Conservation (phyloP, 2,329 filamentous ascomycete genomes). For the Phaeosphaeriaceae sp. region DNA sequence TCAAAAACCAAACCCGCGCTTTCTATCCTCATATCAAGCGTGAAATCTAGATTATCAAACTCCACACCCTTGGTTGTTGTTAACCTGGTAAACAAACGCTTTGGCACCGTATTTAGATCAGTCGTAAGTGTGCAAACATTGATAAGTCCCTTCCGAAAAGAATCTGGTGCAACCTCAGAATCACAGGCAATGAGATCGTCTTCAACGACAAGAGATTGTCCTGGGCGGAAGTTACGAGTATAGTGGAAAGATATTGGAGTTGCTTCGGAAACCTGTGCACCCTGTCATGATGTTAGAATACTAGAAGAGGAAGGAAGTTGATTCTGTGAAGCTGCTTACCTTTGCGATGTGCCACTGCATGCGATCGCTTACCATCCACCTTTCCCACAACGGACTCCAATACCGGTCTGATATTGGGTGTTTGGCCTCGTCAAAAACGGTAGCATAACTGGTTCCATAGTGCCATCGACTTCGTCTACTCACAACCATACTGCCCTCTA, state of each 20-base stretch:
- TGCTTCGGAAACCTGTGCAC: slow-evolving; percentile 75
- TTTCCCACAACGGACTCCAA: slow-evolving; percentile 80
- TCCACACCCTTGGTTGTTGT: slow-evolving; percentile 81
- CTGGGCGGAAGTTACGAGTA: slow-evolving; percentile 81
- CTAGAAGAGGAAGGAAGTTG: background rate
- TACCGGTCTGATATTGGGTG: slow-evolving; percentile 77
- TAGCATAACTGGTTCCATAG: slow-evolving; percentile 82
- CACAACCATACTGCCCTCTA: slow-evolving; percentile 81
- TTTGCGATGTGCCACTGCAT: slow-evolving; percentile 89
- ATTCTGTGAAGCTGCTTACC: slow-evolving; percentile 51
- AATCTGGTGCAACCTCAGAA: slow-evolving; percentile 67
- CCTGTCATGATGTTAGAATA: slow-evolving; percentile 53
- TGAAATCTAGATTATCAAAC: slow-evolving; percentile 83
- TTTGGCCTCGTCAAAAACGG: slow-evolving; percentile 77
- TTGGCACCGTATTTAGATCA: slow-evolving; percentile 76
- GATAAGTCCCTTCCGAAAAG: slow-evolving; percentile 60
- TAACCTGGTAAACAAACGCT: slow-evolving; percentile 73
- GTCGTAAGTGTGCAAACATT: slow-evolving; percentile 83
- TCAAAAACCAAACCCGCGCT: slow-evolving; percentile 79
- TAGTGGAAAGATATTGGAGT: slow-evolving; percentile 83
- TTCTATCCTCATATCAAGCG: slow-evolving; percentile 82
- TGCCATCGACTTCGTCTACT: slow-evolving; percentile 75
- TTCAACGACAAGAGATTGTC: slow-evolving; percentile 77
- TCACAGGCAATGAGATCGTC: slow-evolving; percentile 82
- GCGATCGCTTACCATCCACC: slow-evolving; percentile 82